These are phyloP conservation scores for Microdochium trichocladiopsis DNA, from an alignment of 2,329 filamentous ascomycete genomes.

Conservation along the genomic window DNA sequence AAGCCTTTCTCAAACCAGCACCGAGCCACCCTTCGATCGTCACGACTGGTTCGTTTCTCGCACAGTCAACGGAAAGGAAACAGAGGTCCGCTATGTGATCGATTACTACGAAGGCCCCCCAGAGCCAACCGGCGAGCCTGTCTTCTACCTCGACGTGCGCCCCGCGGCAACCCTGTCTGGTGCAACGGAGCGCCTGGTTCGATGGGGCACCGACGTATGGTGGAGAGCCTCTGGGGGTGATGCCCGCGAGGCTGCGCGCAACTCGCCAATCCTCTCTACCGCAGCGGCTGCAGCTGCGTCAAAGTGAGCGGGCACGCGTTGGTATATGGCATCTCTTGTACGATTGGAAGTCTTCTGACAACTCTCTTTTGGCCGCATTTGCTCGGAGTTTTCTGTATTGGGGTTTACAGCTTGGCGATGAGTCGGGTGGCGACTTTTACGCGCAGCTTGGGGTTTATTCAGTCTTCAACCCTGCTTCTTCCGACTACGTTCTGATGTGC, in stretches of 20 bases:
- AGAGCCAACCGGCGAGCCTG: slow-evolving; percentile 79
- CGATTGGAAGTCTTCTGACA: neutral
- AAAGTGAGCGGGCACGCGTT: neutral
- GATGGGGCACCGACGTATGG: slow-evolving; percentile 93
- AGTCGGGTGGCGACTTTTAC: no score
- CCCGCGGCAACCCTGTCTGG: slow-evolving; percentile 78
- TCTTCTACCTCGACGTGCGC: slow-evolving; percentile 92
- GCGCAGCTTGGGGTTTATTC: no score
- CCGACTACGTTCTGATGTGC: no score
- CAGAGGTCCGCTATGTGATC: slow-evolving; percentile 88
- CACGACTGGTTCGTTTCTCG: slow-evolving; percentile 95
- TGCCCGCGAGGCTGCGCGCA: slow-evolving; percentile 34
- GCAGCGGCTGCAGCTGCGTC: neutral
- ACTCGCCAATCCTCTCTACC: neutral
- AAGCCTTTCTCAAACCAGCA: slow-evolving; percentile 33
- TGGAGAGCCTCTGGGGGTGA: slow-evolving; percentile 76
- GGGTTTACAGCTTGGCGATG: neutral
- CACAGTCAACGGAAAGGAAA: slow-evolving; percentile 56
- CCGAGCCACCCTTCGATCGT: slow-evolving; percentile 85
- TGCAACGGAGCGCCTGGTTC: slow-evolving; percentile 72
- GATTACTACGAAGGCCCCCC: slow-evolving; percentile 88
- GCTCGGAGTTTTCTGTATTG: neutral
- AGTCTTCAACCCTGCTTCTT: no score
- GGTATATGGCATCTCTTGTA: neutral
- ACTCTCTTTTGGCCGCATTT: neutral